Evolutionary conservation across 2,329 filamentous ascomycete genomes (phyloP).

Genomic region (Microdochium nivale): DNA sequence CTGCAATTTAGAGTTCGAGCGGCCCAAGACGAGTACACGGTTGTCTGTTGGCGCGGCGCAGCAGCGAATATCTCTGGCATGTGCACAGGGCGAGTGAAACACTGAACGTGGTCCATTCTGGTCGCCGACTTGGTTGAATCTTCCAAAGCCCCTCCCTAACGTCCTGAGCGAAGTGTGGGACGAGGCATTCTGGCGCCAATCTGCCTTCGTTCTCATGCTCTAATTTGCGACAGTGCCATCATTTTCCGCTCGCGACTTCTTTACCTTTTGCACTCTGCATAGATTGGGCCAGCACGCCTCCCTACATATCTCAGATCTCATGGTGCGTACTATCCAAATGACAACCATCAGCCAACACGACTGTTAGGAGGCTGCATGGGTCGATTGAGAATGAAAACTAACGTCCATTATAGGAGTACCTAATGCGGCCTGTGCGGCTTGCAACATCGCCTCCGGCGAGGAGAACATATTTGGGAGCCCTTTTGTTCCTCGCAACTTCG

Average conservation of each 20-base stretch:
- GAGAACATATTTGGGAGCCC: slow-evolving; percentile 36
- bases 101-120: not conserved
- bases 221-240: no score
- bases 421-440: slow-evolving; percentile 21
- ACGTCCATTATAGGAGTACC: slow-evolving; percentile 12
- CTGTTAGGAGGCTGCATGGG: no score
- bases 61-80: not conserved
- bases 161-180: not conserved
- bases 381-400: not conserved
- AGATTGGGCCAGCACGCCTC: not conserved
- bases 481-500: slow-evolving; percentile 33
- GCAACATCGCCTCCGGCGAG: slow-evolving; percentile 43
- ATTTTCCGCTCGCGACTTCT: no score
- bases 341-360: no score
- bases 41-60: no score
- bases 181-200: no score
- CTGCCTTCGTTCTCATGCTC: no score
- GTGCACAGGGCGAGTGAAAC: not conserved
- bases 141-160: not conserved
- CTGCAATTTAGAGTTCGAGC: not conserved
- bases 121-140: not conserved
- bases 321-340: not conserved
- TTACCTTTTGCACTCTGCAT: not conserved
- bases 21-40: not conserved
- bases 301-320: no score